phyloP scores from a whole-genome alignment of 2,329 filamentous ascomycete species.

The Aureobasidium pullulans region DNA sequence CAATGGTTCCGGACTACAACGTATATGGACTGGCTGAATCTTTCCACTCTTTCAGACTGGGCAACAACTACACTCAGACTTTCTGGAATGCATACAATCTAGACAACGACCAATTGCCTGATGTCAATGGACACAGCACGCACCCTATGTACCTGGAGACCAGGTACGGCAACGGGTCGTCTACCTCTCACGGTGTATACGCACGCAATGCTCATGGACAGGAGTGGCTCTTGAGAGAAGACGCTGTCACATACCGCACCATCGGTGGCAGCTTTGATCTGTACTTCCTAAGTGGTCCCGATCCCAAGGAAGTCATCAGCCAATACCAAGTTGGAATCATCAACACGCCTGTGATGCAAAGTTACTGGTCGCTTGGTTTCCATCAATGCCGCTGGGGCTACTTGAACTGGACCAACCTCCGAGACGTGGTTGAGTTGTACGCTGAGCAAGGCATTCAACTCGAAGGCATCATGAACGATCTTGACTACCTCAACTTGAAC shows the following conservation, averaged over 20 bases:
- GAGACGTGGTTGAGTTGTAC: constrained; percentile 48
- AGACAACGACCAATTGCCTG: constrained; percentile 20
- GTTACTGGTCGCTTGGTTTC: constrained; percentile 24
- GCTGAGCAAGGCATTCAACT: constrained; percentile 43
- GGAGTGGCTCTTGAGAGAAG: constrained; percentile 25
- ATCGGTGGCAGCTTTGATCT: constrained; percentile 25
- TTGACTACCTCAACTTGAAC: constrained; percentile 48
- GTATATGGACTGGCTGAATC: constrained; percentile 27
- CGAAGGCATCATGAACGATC: constrained; percentile 33
- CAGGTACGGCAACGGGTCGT: constrained; percentile 20
- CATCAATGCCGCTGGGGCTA: constrained; percentile 39
- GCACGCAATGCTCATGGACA: constrained; percentile 27
- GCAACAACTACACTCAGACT: constrained; percentile 26
- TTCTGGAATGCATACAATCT: constrained; percentile 27
- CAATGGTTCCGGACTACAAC: constrained; percentile 24
- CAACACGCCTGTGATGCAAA: constrained; percentile 21
- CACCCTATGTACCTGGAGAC: constrained; percentile 29
- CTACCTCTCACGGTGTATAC: constrained; percentile 26
- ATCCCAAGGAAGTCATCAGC: constrained; percentile 19
- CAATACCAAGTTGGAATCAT: constrained; percentile 22
- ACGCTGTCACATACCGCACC: constrained; percentile 24
- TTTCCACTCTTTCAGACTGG: constrained; percentile 24
- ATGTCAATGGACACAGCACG: constrained; percentile 25
- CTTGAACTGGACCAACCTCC: constrained; percentile 57
- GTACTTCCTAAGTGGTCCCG: constrained; percentile 21